phyloP scores from a whole-genome alignment of 2,329 filamentous ascomycete species.

The Monilinia fructicola region DNA sequence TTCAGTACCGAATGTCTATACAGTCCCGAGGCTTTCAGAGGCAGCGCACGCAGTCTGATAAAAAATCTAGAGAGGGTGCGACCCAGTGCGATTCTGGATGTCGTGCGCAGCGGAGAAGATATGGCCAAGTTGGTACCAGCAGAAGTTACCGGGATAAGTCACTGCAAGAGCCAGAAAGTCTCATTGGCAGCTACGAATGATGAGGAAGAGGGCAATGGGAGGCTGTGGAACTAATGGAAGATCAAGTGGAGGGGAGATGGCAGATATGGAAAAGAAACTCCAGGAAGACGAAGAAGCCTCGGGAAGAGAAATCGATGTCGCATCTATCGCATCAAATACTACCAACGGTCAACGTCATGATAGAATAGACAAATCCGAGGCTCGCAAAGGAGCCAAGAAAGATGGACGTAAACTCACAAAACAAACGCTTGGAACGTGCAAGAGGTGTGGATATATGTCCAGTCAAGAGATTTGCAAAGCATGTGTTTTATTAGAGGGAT shows the following conservation, averaged over 20 bases:
- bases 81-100: constrained; percentile 91
- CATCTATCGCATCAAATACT: constrained; percentile 35
- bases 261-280: constrained; percentile 74
- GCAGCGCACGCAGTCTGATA: constrained; percentile 85
- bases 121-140: constrained; percentile 85
- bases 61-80: constrained; percentile 93
- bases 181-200: constrained; percentile 39
- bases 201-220: constrained; percentile 57
- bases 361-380: constrained; percentile 40
- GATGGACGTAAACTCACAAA: constrained; percentile 47
- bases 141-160: constrained; percentile 50
- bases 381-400: constrained; percentile 32
- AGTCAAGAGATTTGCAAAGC: constrained; percentile 94
- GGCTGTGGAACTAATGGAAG: constrained; percentile 76
- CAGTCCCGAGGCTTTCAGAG: constrained; percentile 93
- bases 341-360: constrained; percentile 33
- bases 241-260: constrained; percentile 73
- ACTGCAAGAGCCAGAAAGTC: constrained; percentile 48
- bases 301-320: constrained; percentile 66
- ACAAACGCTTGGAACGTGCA: constrained; percentile 79
- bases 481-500: constrained; percentile 80
- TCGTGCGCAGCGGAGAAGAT: constrained; percentile 92
- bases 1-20: constrained; percentile 99
- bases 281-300: constrained; percentile 61
- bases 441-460: constrained; percentile 90